Conservation (phyloP, 2,329 filamentous ascomycete genomes). For the Paracoccidioides brasiliensis region DNA sequence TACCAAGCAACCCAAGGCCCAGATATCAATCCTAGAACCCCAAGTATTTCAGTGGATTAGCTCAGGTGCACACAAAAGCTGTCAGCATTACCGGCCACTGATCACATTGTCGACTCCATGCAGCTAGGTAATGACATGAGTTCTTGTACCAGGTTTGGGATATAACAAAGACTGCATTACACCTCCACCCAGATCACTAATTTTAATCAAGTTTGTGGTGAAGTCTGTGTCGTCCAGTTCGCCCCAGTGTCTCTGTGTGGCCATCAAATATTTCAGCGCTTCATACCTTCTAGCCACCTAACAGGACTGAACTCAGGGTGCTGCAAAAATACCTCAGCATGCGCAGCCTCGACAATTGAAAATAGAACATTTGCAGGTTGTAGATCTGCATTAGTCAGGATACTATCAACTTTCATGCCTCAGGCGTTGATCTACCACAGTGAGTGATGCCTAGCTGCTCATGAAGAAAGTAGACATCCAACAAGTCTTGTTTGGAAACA, state of each 20-base stretch:
- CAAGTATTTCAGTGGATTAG: slow-evolving; percentile 9
- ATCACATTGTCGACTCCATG: slow-evolving; percentile 5
- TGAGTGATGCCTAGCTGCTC: slow-evolving; percentile 9
- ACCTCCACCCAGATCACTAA: slow-evolving; percentile 16
- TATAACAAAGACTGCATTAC: slow-evolving; percentile 4
- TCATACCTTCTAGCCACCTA: slow-evolving; percentile 11
- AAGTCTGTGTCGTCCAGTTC: slow-evolving; percentile 8
- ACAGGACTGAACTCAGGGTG: slow-evolving; percentile 12
- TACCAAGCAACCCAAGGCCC: slow-evolving; percentile 16
- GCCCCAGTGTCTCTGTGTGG: slow-evolving; percentile 12
- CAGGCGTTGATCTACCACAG: slow-evolving; percentile 9
- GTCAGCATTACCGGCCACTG: slow-evolving; percentile 10
- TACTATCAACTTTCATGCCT: not conserved
- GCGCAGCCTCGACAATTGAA: slow-evolving; percentile 1
- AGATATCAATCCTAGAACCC: slow-evolving; percentile 13
- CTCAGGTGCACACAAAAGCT: slow-evolving; percentile 13
- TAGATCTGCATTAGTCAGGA: slow-evolving; percentile 10
- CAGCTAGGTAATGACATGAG: slow-evolving; percentile 2
- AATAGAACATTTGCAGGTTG: slow-evolving; percentile 16
- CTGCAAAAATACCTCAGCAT: slow-evolving; percentile 4
- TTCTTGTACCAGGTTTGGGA: not conserved
- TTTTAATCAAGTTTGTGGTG: slow-evolving; percentile 11
- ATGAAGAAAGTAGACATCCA: slow-evolving; percentile 13
- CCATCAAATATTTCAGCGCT: slow-evolving; percentile 13
- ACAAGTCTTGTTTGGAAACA: slow-evolving; percentile 12